These are phyloP conservation scores for Clonostachys byssicola DNA, from an alignment of 2,329 filamentous ascomycete species.

Conservation along the genomic window DNA sequence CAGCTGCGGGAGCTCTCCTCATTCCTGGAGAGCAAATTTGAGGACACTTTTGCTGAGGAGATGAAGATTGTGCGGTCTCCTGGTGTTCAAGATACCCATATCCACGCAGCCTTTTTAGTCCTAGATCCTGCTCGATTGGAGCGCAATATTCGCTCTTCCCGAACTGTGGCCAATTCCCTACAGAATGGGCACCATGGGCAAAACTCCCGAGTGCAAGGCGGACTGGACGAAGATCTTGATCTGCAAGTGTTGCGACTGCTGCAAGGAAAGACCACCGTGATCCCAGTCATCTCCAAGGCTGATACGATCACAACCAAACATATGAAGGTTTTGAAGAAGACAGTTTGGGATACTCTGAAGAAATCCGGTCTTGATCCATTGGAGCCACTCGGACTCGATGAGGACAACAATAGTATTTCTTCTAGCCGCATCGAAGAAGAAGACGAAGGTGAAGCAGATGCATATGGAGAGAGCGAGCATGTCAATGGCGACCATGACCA, in stretches of 20 bases:
- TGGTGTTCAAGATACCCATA: constrained; percentile 91
- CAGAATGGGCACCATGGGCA: constrained; percentile 39
- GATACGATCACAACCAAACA: constrained; percentile 95
- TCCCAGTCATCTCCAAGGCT: constrained; percentile 93
- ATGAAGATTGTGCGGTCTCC: constrained; percentile 95
- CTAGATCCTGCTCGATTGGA: constrained; percentile 86
- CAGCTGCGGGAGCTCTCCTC: constrained; percentile 87
- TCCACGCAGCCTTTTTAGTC: constrained; percentile 90
- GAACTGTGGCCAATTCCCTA: constrained; percentile 31
- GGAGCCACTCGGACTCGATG: constrained; percentile 78
- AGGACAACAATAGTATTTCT: constrained; percentile 56
- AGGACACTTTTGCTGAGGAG: constrained; percentile 95
- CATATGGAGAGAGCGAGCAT: constrained; percentile 18
- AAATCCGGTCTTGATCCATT: constrained; percentile 83
- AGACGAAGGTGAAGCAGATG: constrained; percentile 34
- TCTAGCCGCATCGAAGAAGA: constrained; percentile 51
- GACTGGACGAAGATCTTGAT: constrained; percentile 84
- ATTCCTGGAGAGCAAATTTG: constrained; percentile 97
- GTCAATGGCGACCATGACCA: constrained; percentile 13
- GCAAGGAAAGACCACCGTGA: constrained; percentile 89
- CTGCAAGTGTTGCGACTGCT: constrained; percentile 84
- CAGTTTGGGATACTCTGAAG: constrained; percentile 85
- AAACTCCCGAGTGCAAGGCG: constrained; percentile 48
- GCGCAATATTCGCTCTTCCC: constrained; percentile 68
- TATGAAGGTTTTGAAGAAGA: constrained; percentile 87